phyloP scores from a whole-genome alignment of 2,329 filamentous ascomycete species.

The Cryoendolithus antarcticus region DNA sequence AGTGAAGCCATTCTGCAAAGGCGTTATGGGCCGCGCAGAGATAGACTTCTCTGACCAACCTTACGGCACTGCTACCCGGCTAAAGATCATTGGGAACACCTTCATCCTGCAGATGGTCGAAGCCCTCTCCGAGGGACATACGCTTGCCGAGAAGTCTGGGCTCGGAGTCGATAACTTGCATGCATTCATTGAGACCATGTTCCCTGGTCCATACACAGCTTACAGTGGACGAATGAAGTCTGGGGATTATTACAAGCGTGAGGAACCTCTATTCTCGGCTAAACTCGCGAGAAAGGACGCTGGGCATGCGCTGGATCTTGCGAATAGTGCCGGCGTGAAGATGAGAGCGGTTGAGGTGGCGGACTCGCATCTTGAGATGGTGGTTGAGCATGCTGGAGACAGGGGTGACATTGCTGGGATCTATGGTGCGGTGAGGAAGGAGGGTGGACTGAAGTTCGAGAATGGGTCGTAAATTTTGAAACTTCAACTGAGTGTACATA shows the following conservation, averaged over 20 bases:
- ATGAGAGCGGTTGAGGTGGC: conserved; percentile 55
- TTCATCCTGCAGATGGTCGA: conserved; percentile 77
- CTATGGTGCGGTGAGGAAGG: conserved; percentile 66
- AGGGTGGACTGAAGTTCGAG: conserved; percentile 63
- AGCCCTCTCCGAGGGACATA: conserved; percentile 64
- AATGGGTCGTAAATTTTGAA: conserved; percentile 10
- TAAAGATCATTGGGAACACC: conserved; percentile 79
- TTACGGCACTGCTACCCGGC: conserved; percentile 53
- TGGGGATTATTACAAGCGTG: conserved; percentile 64
- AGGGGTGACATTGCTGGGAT: conserved; percentile 71
- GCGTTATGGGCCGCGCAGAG: conserved; percentile 56
- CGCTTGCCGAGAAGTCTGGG: conserved; percentile 68
- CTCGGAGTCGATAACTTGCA: conserved; percentile 60
- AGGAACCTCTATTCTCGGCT: conserved; percentile 70
- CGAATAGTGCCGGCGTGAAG: conserved; percentile 47
- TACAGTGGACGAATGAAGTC: conserved; percentile 63
- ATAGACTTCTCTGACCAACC: conserved; percentile 61
- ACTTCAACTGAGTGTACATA: background rate
- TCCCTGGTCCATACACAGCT: conserved; percentile 61
- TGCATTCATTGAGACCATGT: conserved; percentile 58
- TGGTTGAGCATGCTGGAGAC: conserved; percentile 57
- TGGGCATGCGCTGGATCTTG: conserved; percentile 58
- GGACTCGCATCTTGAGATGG: conserved; percentile 54
- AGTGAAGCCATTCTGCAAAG: conserved; percentile 57
- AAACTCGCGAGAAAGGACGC: conserved; percentile 76